phyloP scores from a whole-genome alignment of 805 yeast genomes.

The Metschnikowia rubicola region DNA sequence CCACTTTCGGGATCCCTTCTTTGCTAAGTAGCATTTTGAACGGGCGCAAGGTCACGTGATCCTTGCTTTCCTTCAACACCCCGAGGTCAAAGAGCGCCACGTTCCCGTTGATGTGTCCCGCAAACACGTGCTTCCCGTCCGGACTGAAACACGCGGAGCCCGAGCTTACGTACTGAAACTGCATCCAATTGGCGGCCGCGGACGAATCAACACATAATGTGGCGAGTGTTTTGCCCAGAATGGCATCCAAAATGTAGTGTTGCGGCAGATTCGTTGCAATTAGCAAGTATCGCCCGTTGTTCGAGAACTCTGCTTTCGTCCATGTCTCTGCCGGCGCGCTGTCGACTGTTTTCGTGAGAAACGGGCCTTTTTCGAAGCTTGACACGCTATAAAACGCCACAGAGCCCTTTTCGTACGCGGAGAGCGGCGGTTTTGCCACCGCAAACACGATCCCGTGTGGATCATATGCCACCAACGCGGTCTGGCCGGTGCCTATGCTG shows the following conservation, averaged over 20 bases:
- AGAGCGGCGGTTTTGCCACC: constrained; percentile 34
- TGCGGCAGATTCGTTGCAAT: constrained; percentile 50
- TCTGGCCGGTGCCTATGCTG: constrained; percentile 46
- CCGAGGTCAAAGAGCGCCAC: constrained; percentile 31
- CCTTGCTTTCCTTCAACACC: constrained; percentile 18
- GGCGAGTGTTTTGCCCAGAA: constrained; percentile 51
- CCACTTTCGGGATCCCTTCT: constrained; percentile 43
- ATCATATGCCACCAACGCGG: constrained; percentile 66
- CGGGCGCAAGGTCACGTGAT: constrained; percentile 23
- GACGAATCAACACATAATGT: constrained; percentile 17
- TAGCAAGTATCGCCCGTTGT: constrained; percentile 64
- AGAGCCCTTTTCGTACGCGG: constrained; percentile 14
- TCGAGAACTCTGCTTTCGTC: constrained; percentile 74
- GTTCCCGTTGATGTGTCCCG: constrained; percentile 27
- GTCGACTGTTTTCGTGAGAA: constrained; percentile 33
- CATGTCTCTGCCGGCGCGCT: constrained; percentile 35
- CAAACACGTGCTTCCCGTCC: constrained; percentile 37
- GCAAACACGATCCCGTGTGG: constrained; percentile 84
- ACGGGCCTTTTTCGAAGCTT: constrained; percentile 53
- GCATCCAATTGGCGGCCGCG: constrained; percentile 19
- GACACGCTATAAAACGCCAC: constrained; percentile 59
- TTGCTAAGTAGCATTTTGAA: constrained; percentile 20
- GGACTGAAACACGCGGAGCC: constrained; percentile 38
- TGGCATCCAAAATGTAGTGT: constrained; percentile 69
- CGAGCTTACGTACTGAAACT: constrained; percentile 30